Base-by-base conservation (phyloP, 495 filamentous ascomycete genomes). In the Aspergillus saccharolyticus region DNA sequence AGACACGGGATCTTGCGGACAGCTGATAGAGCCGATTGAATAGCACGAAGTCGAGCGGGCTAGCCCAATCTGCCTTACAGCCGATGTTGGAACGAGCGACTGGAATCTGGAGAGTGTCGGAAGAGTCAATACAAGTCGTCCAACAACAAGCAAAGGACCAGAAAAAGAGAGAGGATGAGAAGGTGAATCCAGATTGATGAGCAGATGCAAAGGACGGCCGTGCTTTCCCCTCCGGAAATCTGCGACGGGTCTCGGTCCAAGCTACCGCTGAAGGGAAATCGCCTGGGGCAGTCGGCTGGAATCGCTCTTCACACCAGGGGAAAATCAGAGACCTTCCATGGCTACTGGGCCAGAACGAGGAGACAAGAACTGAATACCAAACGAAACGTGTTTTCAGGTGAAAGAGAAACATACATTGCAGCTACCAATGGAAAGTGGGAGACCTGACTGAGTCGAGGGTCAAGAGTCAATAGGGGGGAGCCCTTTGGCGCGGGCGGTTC, bases 81-180 rank as follows among this genome's bases (percentile, higher is more conserved):
- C 25, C 60, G 58, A 61, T 60, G 56, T 55, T 28, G 4, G 14
- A 39, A 39, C 33, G 33, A 39, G 33, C 33, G 33, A 39, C 33
- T 39, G 14, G 33, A 39, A 15, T 39, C 12, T 15, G 33, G 22
- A 43, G 57, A 47, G 6, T 39, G 10, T 9, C 33, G 33, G 16
- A n/a, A n/a, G n/a, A n/a, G 42, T 30, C 42, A 30, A 62, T 17
- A 20, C 39, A 58, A 47, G 44, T 39, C 57, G 51, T 62, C 56
- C 16, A 19, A n/a, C n/a, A n/a, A n/a, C n/a, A n/a, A n/a, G n/a
- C n/a, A n/a, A n/a, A n/a, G n/a, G n/a, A n/a, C n/a, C n/a, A n/a
- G n/a, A n/a, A n/a, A n/a, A n/a, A n/a, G n/a, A n/a, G 20, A 16
- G 62, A 56, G 56, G 12, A n/a, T n/a, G n/a, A n/a, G n/a, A n/a